These are phyloP conservation scores for Fimicolochytrium jonesii DNA, from an alignment of 192 early-diverging fungal genomes.

Conservation along the genomic window DNA sequence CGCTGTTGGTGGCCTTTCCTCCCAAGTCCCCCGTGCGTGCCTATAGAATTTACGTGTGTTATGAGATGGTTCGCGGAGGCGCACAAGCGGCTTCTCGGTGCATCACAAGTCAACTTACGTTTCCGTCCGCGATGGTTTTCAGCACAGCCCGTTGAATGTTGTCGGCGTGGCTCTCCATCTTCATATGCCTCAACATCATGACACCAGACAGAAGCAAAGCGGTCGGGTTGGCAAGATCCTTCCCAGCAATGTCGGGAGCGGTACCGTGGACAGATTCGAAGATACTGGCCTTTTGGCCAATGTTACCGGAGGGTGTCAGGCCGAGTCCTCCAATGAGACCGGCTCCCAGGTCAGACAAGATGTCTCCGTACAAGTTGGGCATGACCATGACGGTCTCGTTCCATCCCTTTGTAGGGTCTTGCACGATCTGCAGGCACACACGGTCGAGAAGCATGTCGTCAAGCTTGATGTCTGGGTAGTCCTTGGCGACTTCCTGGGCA, in stretches of 20 bases:
- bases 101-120: constrained; percentile 32
- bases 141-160: constrained; percentile 89
- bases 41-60: too few relatives aligned
- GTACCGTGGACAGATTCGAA: constrained; percentile 89
- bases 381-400: constrained; percentile 97
- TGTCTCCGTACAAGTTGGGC: constrained; percentile 99
- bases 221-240: constrained; percentile 94
- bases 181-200: constrained; percentile 99
- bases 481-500: constrained; percentile 83
- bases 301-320: constrained; percentile 97
- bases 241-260: constrained; percentile 96
- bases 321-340: constrained; percentile 98
- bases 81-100: too few relatives aligned
- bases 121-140: constrained; percentile 90
- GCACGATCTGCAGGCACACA: constrained; percentile 86
- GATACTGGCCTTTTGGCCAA: constrained; percentile 96
- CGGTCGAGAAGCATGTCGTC: constrained; percentile 91
- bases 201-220: constrained; percentile 90
- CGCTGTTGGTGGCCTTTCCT: constrained; percentile 82
- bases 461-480: constrained; percentile 90
- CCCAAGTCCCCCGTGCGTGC: constrained; percentile 88
- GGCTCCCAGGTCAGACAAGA: constrained; percentile 96
- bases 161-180: constrained; percentile 72
- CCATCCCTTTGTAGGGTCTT: constrained; percentile 81
- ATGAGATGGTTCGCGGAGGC: too few relatives aligned